Conservation (phyloP, 2,329 filamentous ascomycete species). For the Fusarium incarnatum region DNA sequence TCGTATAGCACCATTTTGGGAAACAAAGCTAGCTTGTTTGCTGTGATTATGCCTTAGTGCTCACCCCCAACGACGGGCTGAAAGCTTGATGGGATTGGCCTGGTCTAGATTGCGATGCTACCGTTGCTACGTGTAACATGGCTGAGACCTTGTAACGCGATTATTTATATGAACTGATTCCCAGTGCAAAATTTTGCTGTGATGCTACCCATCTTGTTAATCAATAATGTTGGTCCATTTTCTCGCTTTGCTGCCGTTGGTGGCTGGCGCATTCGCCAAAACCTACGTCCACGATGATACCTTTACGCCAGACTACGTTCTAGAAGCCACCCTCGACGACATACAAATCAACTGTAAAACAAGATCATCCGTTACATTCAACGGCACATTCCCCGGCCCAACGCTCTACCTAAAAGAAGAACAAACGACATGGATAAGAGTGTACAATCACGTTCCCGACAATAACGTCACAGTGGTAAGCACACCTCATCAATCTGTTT, state of each 20-base stretch:
- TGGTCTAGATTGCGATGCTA: background rate
- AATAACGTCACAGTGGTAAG: slow-evolving; percentile 35
- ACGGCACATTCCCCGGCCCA: slow-evolving; percentile 24
- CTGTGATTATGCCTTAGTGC: slow-evolving; percentile 16
- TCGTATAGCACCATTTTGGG: background rate
- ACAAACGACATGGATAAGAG: slow-evolving; percentile 33
- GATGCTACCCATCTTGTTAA: too few relatives aligned
- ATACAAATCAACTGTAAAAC: slow-evolving; percentile 25
- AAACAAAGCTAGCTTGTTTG: background rate
- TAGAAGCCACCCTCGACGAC: slow-evolving; percentile 17
- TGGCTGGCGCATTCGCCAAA: slow-evolving; percentile 10
- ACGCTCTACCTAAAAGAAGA: slow-evolving; percentile 18
- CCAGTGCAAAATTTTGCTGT: background rate
- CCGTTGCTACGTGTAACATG: background rate
- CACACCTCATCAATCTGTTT: fast-evolving
- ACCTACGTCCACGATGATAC: slow-evolving; percentile 8
- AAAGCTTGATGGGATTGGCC: slow-evolving; percentile 21
- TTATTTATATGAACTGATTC: background rate
- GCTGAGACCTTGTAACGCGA: background rate
- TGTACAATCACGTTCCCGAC: slow-evolving; percentile 21
- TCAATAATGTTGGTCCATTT: slow-evolving; percentile 1
- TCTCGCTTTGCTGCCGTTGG: slow-evolving; percentile 11
- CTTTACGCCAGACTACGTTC: slow-evolving; percentile 26
- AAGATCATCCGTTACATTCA: slow-evolving; percentile 12
- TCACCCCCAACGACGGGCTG: slow-evolving; percentile 8